phyloP scores from a whole-genome alignment of 441 rosid species.

The Mallotus japonicus region DNA sequence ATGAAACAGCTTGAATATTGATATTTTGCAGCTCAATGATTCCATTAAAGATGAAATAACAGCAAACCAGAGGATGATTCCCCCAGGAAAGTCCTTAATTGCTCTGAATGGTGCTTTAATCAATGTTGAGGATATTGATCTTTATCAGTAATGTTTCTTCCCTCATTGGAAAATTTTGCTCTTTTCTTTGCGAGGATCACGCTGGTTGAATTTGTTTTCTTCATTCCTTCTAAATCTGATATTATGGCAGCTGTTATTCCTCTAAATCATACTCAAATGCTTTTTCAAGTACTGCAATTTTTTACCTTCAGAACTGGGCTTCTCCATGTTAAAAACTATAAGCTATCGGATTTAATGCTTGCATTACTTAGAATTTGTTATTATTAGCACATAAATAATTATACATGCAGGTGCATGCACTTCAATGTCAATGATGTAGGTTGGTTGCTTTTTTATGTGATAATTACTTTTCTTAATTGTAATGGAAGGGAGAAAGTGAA shows the following conservation, averaged over 20 bases:
- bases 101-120: slow-evolving; percentile 97
- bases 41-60: slow-evolving; percentile 94
- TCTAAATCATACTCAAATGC: not conserved
- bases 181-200: slow-evolving; percentile 21
- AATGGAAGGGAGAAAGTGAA: slow-evolving; percentile 1
- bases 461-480: not conserved
- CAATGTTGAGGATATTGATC: slow-evolving; percentile 94
- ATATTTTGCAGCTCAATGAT: slow-evolving; percentile 69
- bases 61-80: slow-evolving; percentile 93
- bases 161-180: not conserved
- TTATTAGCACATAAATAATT: not conserved
- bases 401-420: not conserved
- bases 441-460: not conserved
- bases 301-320: not conserved
- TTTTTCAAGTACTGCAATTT: not conserved
- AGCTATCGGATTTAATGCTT: not conserved
- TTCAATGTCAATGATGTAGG: not conserved
- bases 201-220: slow-evolving; percentile 6
- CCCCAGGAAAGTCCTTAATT: slow-evolving; percentile 96
- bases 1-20: slow-evolving; percentile 12
- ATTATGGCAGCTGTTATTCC: not conserved
- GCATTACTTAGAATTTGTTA: too few relatives aligned
- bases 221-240: slow-evolving; percentile 9
- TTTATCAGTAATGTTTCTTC: slow-evolving; percentile 69
- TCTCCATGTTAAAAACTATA: not conserved